phyloP scores from a whole-genome alignment of 2,329 filamentous ascomycete species.

The Phaeosphaeriaceae sp. region DNA sequence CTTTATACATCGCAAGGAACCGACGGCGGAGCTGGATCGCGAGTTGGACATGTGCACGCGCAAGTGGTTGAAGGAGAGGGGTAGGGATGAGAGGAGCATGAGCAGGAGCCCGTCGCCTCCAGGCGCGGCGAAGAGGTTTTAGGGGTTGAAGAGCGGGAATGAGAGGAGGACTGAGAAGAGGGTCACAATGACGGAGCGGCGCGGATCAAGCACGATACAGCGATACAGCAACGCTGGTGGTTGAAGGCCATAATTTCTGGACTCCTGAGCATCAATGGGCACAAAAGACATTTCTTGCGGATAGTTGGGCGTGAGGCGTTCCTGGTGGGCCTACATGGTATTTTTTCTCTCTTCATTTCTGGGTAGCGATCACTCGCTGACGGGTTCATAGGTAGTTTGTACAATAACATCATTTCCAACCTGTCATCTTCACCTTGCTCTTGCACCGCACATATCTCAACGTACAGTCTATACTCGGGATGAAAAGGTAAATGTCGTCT shows the following conservation, averaged over 20 bases:
- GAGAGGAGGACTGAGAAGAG: neutral
- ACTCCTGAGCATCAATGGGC: neutral
- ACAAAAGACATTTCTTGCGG: neutral
- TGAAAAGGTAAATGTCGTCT: neutral
- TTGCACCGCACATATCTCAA: neutral
- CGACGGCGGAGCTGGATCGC: conserved; percentile 82
- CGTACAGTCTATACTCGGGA: too few species aligned
- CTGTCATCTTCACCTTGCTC: neutral
- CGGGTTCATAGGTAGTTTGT: conserved; percentile 6
- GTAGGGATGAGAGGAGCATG: conserved; percentile 82
- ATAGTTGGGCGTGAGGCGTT: conserved; percentile 4
- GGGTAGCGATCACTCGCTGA: conserved; percentile 5
- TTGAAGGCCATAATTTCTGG: neutral
- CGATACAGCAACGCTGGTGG: neutral
- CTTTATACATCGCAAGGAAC: conserved; percentile 98
- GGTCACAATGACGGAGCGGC: neutral
- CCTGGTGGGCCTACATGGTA: neutral
- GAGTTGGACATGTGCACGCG: conserved; percentile 89
- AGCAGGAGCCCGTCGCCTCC: conserved; percentile 86
- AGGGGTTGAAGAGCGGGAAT: too few species aligned
- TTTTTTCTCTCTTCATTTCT: neutral
- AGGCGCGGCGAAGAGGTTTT: conserved; percentile 52
- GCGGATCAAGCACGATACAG: neutral
- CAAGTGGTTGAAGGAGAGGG: conserved; percentile 91
- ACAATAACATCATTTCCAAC: neutral